Conservation (phyloP, 352 stramenopile genomes). For the Phytophthora pisi region DNA sequence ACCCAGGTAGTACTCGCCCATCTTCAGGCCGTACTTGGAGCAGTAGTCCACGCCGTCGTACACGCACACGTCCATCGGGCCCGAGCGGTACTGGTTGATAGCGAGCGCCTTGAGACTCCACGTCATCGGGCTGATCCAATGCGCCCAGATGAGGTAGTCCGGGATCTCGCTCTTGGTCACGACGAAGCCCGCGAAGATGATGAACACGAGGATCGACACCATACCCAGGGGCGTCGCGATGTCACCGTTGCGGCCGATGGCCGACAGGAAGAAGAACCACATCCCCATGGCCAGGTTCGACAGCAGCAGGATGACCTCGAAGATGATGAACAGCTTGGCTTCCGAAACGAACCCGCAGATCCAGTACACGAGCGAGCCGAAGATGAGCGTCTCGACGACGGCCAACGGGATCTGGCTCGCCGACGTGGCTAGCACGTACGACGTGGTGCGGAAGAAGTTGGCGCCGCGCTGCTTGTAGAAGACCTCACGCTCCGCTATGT, state of each 20-base stretch:
- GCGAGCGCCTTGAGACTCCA: conserved; percentile 49
- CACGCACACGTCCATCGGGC: conserved; percentile 33
- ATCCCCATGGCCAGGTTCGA: conserved; percentile 51
- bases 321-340: conserved; percentile 44
- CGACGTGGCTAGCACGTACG: conserved; percentile 64
- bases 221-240: conserved; percentile 47
- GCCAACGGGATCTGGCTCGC: conserved; percentile 42
- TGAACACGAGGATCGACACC: conserved; percentile 48
- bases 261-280: conserved; percentile 58
- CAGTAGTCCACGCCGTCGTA: conserved; percentile 47
- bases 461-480: conserved; percentile 87
- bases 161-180: conserved; percentile 58
- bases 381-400: conserved; percentile 68
- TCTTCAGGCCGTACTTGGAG: conserved; percentile 20
- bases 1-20: conserved; percentile 43
- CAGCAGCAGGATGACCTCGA: conserved; percentile 48
- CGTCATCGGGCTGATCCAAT: conserved; percentile 63
- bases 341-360: conserved; percentile 64
- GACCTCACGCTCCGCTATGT: conserved; percentile 59
- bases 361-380: conserved; percentile 84
- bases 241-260: conserved; percentile 30
- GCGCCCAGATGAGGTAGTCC: conserved; percentile 52
- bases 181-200: conserved; percentile 59
- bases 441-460: conserved; percentile 68
- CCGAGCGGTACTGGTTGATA: conserved; percentile 52